Evolutionary conservation across 192 early-diverging fungal species (phyloP).

Genomic region (Mortierella claussenii): DNA sequence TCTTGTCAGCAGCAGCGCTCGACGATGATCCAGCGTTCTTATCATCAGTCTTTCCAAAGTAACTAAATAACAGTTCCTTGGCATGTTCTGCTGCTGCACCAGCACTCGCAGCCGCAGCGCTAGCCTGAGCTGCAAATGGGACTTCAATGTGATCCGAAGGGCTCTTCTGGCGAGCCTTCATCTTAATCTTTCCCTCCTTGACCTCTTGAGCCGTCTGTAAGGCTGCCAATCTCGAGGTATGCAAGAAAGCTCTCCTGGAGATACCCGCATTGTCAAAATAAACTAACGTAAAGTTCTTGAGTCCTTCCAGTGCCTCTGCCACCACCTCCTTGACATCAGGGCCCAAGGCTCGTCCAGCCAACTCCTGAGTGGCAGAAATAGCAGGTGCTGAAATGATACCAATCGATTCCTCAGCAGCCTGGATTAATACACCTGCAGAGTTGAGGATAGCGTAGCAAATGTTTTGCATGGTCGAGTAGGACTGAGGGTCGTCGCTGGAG

Average conservation of each 20-base stretch:
- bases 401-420: slow-evolving; percentile 44
- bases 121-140: slow-evolving; percentile 1
- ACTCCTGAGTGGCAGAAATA: slow-evolving; percentile 40
- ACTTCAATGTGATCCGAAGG: slow-evolving; percentile 1
- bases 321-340: slow-evolving; percentile 42
- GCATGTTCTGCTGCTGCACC: slow-evolving; percentile 16
- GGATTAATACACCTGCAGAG: slow-evolving; percentile 44
- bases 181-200: slow-evolving; percentile 45
- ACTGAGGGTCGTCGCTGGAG: slow-evolving; percentile 34
- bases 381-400: slow-evolving; percentile 32
- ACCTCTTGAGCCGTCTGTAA: slow-evolving; percentile 50
- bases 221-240: slow-evolving; percentile 31
- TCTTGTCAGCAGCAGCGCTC: not conserved
- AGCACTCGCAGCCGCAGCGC: slow-evolving; percentile 11
- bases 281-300: slow-evolving; percentile 39
- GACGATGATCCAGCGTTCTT: not conserved
- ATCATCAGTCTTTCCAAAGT: slow-evolving; percentile 31
- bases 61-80: slow-evolving; percentile 31
- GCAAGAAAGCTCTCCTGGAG: slow-evolving; percentile 43
- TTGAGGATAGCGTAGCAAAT: slow-evolving; percentile 43
- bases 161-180: slow-evolving; percentile 35
- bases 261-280: slow-evolving; percentile 44
- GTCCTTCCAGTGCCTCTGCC: slow-evolving; percentile 36
- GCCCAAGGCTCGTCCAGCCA: slow-evolving; percentile 34
- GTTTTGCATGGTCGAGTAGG: slow-evolving; percentile 47